Evolutionary conservation across 352 stramenopile species (phyloP), one percentile per base, ranked within the genome.

Genomic region (Pythium aphanidermatum): DNA sequence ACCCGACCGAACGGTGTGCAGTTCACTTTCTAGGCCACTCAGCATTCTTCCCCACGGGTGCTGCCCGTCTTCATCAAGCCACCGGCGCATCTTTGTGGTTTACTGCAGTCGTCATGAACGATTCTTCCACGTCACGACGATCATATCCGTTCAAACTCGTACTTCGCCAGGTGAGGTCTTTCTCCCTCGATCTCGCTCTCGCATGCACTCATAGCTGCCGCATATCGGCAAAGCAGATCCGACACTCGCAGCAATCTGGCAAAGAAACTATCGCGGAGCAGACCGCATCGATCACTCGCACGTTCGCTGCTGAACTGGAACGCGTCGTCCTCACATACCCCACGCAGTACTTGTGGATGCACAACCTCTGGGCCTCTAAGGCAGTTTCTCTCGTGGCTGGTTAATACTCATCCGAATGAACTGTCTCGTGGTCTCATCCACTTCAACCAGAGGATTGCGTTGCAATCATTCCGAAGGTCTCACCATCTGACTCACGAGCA

Each of bases 271-370:
- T n/a, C n/a, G n/a, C n/a, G n/a, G n/a, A n/a, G n/a, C n/a, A n/a
- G 21, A 42, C 3, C 10, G 20, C 1, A 30, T 39, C 21, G 17
- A 55, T 79, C 25, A 71, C 59, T 12, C 64, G 79, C 40, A 58
- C 40, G 26, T 84, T 75, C 42, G 69, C 72, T 0, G 32, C 21
- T 1, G 45, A 58, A 26, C 46, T 84, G 30, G 68, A 77, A 28
- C 45, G 57, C 14, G 26, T 70, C 6, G 51, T 81, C 5, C 37
- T 25, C 2, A 31, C 55, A 9, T 34, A 68, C 21, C 60, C 69
- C 2, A 59, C 46, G 31, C 72, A 84, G 49, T 81, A 84, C 29
- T 46, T 81, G 12, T 83, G 70, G 72, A 66, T 81, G 31, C 69
- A 79, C 38, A 51, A 81, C 34, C 53, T 83, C 13, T 83, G 70